Evolutionary conservation across 2,329 filamentous ascomycete species (phyloP), one percentile per base, ranked within the genome.

Genomic region (Dothiorella sarmentorum): DNA sequence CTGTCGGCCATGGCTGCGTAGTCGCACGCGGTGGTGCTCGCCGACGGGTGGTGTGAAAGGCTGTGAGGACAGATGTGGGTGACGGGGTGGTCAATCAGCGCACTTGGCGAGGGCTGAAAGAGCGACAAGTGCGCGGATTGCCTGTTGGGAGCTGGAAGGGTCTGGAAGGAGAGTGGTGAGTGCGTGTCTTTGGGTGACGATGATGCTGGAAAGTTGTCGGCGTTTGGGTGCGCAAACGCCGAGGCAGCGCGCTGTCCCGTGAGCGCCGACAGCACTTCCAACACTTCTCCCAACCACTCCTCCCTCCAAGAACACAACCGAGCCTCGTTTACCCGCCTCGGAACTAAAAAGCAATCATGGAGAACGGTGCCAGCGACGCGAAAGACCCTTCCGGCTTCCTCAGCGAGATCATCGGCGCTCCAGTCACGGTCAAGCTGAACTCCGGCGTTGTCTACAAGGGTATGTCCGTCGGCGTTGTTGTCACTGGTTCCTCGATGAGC

Each of bases 361-460:
- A 92, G 76, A 93, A 92, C 79, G 85, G 84, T 62, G 80, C 81
- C 62, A 76, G 75, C 60, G 90, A 94, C 75, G 89, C 90, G 63
- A 93, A 91, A 74, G 94, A 99, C 74, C 94, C 94, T 3, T 96
- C 92, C 11, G 87, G 89, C 65, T 99, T 99, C 75, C 81, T 99
- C 61, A 86, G 89, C 74, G 91, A 96, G 71, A 96, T 99, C 71
- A 96, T 96, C 69, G 92, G 93, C 61, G 90, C 91, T 63, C 86
- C 91, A 35, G 94, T 99, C 65, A 95, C 91, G 1, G 93, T 99
- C 65, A 97, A 97, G 79, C 83, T 99, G 66, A 99, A 99, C 78
- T 97, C 92, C n/a, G 94, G 94, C 57, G 91, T 97, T 61, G 87
- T 97, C 63, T 99, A 97, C 82, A 97, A 94, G 83, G 94, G 93